Evolutionary conservation across 768 basidiomycete genomes (phyloP).

Genomic region (Pleurotus tuber-regium): DNA sequence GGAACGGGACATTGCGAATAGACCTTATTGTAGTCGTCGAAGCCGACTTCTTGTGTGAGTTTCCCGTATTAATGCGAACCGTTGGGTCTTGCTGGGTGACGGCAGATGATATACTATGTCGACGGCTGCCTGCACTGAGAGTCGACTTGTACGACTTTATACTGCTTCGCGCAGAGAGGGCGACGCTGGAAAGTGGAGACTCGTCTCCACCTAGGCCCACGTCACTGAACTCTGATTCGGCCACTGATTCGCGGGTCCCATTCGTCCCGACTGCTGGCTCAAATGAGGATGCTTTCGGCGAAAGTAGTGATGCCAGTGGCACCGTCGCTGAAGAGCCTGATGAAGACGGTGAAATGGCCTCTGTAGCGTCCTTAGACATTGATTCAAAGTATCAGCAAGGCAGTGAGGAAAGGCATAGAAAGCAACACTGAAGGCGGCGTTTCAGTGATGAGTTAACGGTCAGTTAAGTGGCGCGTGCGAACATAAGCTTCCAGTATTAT

Average conservation of each 20-base stretch:
- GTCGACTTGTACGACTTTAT: constrained; percentile 9
- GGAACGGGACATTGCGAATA: constrained; percentile 47
- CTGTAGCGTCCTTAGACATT: constrained; percentile 3
- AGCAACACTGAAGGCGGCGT: neutral
- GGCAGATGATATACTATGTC: constrained; percentile 6
- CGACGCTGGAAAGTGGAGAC: constrained; percentile 32
- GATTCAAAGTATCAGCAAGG: neutral
- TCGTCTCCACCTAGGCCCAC: constrained; percentile 51
- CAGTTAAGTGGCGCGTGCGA: constrained; percentile 7
- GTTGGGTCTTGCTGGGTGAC: constrained; percentile 1
- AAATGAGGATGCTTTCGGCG: constrained; percentile 38
- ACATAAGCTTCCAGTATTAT: neutral
- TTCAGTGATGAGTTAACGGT: too few species aligned
- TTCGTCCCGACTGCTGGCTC: constrained; percentile 21
- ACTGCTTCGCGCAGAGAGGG: constrained; percentile 25
- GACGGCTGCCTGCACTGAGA: constrained; percentile 10
- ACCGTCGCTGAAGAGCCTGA: constrained; percentile 1
- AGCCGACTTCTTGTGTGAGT: constrained; percentile 58
- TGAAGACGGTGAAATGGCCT: neutral
- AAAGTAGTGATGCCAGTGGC: constrained; percentile 48
- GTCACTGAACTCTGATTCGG: constrained; percentile 66
- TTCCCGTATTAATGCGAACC: constrained; percentile 12
- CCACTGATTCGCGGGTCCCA: constrained; percentile 37
- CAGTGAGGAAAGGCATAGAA: neutral
- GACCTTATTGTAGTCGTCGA: constrained; percentile 61